These are phyloP conservation scores for Cyclotella sp. DNA, from an alignment of 108 stramenopile species.

Conservation along the genomic window DNA sequence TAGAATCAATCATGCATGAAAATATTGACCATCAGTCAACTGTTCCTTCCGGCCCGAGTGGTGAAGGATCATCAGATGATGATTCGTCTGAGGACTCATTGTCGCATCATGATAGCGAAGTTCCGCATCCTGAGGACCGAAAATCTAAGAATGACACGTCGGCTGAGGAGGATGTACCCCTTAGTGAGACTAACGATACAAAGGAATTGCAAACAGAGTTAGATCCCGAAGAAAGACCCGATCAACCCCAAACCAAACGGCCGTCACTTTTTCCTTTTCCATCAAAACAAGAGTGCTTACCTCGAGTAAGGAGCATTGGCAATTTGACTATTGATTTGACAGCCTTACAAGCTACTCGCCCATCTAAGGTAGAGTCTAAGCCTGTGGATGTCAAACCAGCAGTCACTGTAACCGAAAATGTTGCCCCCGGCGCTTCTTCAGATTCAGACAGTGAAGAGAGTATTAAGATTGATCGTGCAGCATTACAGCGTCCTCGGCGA, in stretches of 20 bases:
- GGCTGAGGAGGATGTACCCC: neutral
- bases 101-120: neutral
- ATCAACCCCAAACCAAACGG: neutral
- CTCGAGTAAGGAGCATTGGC: slow-evolving; percentile 1
- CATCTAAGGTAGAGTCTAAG: slow-evolving; percentile 23
- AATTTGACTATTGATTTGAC: slow-evolving; percentile 33
- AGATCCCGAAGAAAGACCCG: neutral
- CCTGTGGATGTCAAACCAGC: slow-evolving; percentile 2
- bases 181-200: neutral
- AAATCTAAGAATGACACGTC: no score
- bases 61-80: neutral
- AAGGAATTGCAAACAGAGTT: neutral
- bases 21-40: neutral
- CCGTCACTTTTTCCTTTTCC: neutral
- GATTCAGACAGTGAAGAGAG: slow-evolving; percentile 18
- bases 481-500: slow-evolving; percentile 21
- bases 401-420: neutral
- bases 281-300: slow-evolving; percentile 3
- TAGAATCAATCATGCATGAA: slow-evolving; percentile 12
- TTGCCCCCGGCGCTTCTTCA: neutral
- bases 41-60: neutral
- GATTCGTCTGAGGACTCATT: neutral
- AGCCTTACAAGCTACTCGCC: slow-evolving; percentile 24
- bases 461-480: slow-evolving; percentile 27
- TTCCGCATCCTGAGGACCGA: neutral